Conservation (phyloP, 2,329 filamentous ascomycete species). For the Lecanicillium sp. region DNA sequence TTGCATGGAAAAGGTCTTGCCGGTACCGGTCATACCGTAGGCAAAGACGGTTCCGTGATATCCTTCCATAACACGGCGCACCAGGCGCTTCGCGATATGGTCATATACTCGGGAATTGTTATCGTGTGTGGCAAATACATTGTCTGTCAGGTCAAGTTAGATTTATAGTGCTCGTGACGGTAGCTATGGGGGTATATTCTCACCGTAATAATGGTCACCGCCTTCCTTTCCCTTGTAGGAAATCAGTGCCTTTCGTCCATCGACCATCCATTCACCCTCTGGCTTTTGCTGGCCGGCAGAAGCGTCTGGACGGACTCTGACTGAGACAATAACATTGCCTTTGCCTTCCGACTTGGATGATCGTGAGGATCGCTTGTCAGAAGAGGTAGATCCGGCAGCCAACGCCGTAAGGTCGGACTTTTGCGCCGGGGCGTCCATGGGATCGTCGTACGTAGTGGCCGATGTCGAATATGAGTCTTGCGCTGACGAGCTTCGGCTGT, state of each 20-base stretch:
- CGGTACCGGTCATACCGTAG: constrained; percentile 97
- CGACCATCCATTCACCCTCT: constrained; percentile 87
- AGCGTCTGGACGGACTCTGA: constrained; percentile 81
- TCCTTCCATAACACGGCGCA: constrained; percentile 96
- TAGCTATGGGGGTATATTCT: constrained; percentile 19
- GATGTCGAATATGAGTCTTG: constrained; percentile 90
- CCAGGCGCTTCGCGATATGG: constrained; percentile 83
- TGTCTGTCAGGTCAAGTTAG: no score
- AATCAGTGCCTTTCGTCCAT: constrained; percentile 74
- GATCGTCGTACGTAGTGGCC: constrained; percentile 80
- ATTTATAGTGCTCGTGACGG: constrained; percentile 13
- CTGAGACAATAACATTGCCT: constrained; percentile 93
- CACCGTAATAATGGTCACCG: constrained; percentile 89
- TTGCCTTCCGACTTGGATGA: constrained; percentile 62
- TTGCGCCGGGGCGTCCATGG: constrained; percentile 44
- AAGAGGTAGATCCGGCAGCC: constrained; percentile 20
- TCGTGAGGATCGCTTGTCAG: constrained; percentile 42
- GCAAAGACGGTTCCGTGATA: constrained; percentile 98
- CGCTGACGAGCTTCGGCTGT: constrained; percentile 85
- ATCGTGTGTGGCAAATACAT: constrained; percentile 90
- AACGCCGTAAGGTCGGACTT: constrained; percentile 17
- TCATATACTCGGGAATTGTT: constrained; percentile 95
- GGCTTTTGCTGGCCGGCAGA: constrained; percentile 51
- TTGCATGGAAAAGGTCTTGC: constrained; percentile 99
- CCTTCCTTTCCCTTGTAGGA: constrained; percentile 82